Conservation (phyloP, 75 land plant species). For the Pseudotsuga menziesii region DNA sequence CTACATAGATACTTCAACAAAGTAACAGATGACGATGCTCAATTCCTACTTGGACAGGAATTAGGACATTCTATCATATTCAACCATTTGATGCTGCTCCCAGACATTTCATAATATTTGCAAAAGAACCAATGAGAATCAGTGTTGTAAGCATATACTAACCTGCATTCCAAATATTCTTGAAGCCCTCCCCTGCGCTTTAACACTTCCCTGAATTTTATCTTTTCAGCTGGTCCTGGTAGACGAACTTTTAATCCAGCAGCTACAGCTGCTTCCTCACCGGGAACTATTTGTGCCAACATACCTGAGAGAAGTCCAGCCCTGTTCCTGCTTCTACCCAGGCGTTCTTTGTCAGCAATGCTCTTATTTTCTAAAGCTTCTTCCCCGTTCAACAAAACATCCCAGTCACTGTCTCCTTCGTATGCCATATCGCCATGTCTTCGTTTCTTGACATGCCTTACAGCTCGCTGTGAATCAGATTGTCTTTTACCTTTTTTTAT, state of each 20-base stretch:
- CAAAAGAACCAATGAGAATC: not conserved
- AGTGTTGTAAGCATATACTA: slow-evolving; percentile 3
- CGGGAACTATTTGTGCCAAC: slow-evolving; percentile 30
- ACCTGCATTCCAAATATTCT: slow-evolving; percentile 97
- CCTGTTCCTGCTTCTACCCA: slow-evolving; percentile 24
- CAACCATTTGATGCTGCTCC: not conserved
- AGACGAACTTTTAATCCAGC: slow-evolving; percentile 79
- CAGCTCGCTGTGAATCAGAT: slow-evolving; percentile 27
- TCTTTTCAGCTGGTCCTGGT: slow-evolving; percentile 69
- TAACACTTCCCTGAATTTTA: slow-evolving; percentile 83
- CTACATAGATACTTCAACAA: too few species aligned
- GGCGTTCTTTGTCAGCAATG: slow-evolving; percentile 23
- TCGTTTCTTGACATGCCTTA: slow-evolving; percentile 47
- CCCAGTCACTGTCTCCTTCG: slow-evolving; percentile 94
- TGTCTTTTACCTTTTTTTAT: slow-evolving; percentile 22
- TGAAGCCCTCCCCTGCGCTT: slow-evolving; percentile 91
- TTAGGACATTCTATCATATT: not conserved
- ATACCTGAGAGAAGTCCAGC: slow-evolving; percentile 14
- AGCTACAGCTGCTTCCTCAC: slow-evolving; percentile 77
- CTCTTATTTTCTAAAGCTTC: slow-evolving; percentile 31
- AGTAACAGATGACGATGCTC: too few species aligned
- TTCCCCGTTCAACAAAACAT: slow-evolving; percentile 49
- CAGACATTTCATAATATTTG: not conserved
- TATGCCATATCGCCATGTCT: slow-evolving; percentile 86
- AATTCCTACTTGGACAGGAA: too few species aligned